Conservation (phyloP, 1,284 basidiomycete species). For the Marasmius sp. region DNA sequence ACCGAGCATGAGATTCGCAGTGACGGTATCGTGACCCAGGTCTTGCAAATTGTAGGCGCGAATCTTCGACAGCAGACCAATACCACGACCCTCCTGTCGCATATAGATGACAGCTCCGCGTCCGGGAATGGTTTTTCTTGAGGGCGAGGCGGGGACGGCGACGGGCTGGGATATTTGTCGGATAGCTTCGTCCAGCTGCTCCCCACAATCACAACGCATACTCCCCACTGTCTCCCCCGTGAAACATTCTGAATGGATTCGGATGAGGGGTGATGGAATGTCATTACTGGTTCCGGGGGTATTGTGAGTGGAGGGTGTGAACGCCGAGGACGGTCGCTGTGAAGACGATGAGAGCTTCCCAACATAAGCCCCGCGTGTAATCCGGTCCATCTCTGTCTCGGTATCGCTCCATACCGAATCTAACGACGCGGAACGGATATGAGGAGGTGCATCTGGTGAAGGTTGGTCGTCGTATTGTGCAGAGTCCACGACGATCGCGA, state of each 20-base stretch:
- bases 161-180: slow-evolving; percentile 85
- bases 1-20: slow-evolving; percentile 94
- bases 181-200: slow-evolving; percentile 97
- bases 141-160: slow-evolving; percentile 36
- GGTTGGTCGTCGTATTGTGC: slow-evolving; percentile 63
- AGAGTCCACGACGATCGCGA: slow-evolving; percentile 95
- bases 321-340: slow-evolving; percentile 52
- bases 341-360: slow-evolving; percentile 72
- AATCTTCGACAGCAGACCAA: slow-evolving; percentile 94
- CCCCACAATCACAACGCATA: slow-evolving; percentile 98
- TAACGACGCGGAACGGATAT: slow-evolving; percentile 80
- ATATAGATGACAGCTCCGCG: slow-evolving; percentile 97
- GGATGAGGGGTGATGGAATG: slow-evolving; percentile 79
- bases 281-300: slow-evolving; percentile 20
- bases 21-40: slow-evolving; percentile 96
- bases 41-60: slow-evolving; percentile 98
- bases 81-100: slow-evolving; percentile 98
- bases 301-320: slow-evolving; percentile 23
- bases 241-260: slow-evolving; percentile 98
- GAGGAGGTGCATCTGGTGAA: slow-evolving; percentile 39
- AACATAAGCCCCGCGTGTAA: slow-evolving; percentile 92
- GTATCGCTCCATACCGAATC: slow-evolving; percentile 84
- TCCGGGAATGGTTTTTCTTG: slow-evolving; percentile 57
- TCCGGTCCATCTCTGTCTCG: slow-evolving; percentile 93
- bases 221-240: slow-evolving; percentile 98